Evolutionary conservation across 495 filamentous ascomycete genomes (phyloP), one percentile per base, ranked within the genome.

Genomic region (Parachaetomium inaequale): DNA sequence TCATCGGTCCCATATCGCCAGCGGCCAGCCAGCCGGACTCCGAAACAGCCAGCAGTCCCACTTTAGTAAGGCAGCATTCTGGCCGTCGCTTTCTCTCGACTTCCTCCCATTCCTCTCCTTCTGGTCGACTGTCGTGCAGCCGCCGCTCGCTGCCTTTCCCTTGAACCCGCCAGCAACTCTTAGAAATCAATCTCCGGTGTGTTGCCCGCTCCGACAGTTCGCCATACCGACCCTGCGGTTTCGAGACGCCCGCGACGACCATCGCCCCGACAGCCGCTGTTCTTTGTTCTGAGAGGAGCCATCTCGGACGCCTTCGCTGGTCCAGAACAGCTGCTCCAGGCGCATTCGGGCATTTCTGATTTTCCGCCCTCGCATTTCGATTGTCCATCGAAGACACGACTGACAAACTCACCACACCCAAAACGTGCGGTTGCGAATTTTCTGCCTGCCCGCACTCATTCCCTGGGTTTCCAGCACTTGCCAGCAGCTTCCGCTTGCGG

Each of bases 301-400:
- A 47, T 57, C 63, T 70, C 69, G 58, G 70, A 72, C 69, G 64
- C 72, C 72, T 75, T 75, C 23, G 67, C 70, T 75, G 70, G 71
- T 75, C 38, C 62, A 66, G 71, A 70, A 59, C 61, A 64, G 69
- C 45, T 58, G 42, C 61, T 34, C 15, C n/a, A 42, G 46, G 46
- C 31, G 28, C 50, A 17, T n/a, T 23, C 19, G n/a, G 36, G 36
- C 36, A 40, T 15, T 15, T 15, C 14, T 15, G 10, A 40, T 40
- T 40, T 25, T 29, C 1, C 17, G 55, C n/a, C 21, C 25, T 36
- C 31, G 32, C 51, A 7, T 38, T 23, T 54, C 5, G 3, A 15
- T 50, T 31, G 1, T 49, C 11, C 4, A 10, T 19, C 5, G 2
- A n/a, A 45, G 42, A 21, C 25, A n/a, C 14, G 5, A 29, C 10